Evolutionary conservation across 202 grass and related monocot genomes (phyloP).

Genomic region (Schoenoplectus triqueter): DNA sequence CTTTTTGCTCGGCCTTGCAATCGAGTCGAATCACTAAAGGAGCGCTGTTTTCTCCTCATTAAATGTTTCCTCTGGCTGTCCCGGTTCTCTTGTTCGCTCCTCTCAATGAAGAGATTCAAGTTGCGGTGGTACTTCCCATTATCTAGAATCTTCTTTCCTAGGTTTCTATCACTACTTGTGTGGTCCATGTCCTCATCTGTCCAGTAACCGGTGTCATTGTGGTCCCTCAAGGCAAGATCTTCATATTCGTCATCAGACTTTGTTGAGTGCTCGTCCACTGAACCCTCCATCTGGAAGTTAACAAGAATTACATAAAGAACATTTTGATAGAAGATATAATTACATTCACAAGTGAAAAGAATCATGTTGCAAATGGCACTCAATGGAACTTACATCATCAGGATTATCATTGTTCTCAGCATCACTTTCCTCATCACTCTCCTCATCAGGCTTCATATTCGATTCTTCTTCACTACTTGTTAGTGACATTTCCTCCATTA

Average conservation of each 20-base stretch:
- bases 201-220: slow-evolving; percentile 58
- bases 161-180: slow-evolving; percentile 40
- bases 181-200: slow-evolving; percentile 55
- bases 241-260: slow-evolving; percentile 92
- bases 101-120: slow-evolving; percentile 50
- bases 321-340: not conserved
- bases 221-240: slow-evolving; percentile 72
- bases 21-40: slow-evolving; percentile 57
- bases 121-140: slow-evolving; percentile 47
- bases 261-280: slow-evolving; percentile 75
- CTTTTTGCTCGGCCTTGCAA: slow-evolving; percentile 37
- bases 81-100: slow-evolving; percentile 38
- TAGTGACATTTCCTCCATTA: slow-evolving; percentile 60
- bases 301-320: not conserved
- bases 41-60: slow-evolving; percentile 51
- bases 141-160: slow-evolving; percentile 35
- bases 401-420: slow-evolving; percentile 51
- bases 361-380: not conserved
- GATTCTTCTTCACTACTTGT: slow-evolving; percentile 82
- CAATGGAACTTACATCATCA: slow-evolving; percentile 61
- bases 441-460: slow-evolving; percentile 57
- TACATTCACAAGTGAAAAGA: slow-evolving; percentile 12
- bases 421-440: slow-evolving; percentile 85
- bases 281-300: slow-evolving; percentile 81
- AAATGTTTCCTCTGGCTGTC: slow-evolving; percentile 38